Base-by-base conservation (phyloP, 2,329 filamentous ascomycete genomes). In the Hypoxylon rubiginosum region DNA sequence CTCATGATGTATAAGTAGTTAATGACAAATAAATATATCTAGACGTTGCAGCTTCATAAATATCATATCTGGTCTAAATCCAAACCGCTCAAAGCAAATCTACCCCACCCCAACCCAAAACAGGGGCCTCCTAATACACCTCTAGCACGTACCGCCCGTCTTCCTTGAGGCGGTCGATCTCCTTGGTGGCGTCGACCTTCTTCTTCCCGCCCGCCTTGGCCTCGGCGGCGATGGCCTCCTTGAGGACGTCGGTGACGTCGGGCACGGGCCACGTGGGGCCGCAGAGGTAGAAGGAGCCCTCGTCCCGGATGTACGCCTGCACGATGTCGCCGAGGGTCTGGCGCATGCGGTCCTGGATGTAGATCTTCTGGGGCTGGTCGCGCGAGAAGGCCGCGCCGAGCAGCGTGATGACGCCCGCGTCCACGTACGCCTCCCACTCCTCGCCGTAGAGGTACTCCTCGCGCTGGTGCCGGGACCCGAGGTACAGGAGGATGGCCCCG, bases 391-490 rank as follows among this genome's bases (percentile, higher is more conserved):
- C 96, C 55, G 93, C 90, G 56, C 96, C 96, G 54, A 99, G 88
- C 45, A 97, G 87, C 0, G 96, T 99, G 78, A 99, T 94, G 73
- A 99, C 93, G 55, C 96, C 96, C 0, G 96, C 94, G 66, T 94
- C 95, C 77, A 96, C 89, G 82, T 99, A 99, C 0, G 96, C 96
- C 81, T 99, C 96, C 96, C 96, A 99, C 81, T 99, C 96, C 81
- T 99, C 96, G 67, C 96, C 96, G 77, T 98, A 99, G 66, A 97
- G 90, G 82, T 99, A 99, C 83, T 99, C 96, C 82, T 99, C 96
- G 71, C 94, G 93, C 84, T 97, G 94, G 86, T 97, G 94, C 57
- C 96, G 94, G 17, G 94, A 95, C 69, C 96, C 96, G 84, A 99
- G 95, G 86, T 98, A 99, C 65, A 99, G 84, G 57, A 99, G 88